Evolutionary conservation across 2,329 filamentous ascomycete genomes (phyloP).

Genomic region (Cercospora janseana): DNA sequence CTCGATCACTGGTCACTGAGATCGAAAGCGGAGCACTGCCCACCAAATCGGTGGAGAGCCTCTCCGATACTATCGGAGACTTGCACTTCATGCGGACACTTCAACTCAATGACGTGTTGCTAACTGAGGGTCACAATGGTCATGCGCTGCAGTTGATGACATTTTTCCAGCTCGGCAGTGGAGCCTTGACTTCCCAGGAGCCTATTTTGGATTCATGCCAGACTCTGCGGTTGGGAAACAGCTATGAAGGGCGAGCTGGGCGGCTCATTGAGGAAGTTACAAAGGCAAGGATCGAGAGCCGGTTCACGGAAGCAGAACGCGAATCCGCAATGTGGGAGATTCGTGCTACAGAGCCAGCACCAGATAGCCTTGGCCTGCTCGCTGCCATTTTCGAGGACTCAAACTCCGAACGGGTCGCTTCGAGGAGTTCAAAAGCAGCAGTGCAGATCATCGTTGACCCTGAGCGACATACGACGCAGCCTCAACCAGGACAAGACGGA

Average conservation of each 20-base stretch:
- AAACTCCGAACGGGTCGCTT: conserved; percentile 60
- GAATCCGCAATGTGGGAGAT: conserved; percentile 80
- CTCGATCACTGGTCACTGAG: conserved; percentile 76
- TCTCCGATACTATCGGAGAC: conserved; percentile 59
- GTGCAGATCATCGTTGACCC: conserved; percentile 71
- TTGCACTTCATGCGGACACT: conserved; percentile 60
- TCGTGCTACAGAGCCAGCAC: conserved; percentile 62
- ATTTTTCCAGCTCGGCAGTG: conserved; percentile 29
- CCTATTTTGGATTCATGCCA: conserved; percentile 30
- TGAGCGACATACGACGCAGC: conserved; percentile 34
- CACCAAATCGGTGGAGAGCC: conserved; percentile 51
- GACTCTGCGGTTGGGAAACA: conserved; percentile 66
- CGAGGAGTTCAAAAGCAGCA: conserved; percentile 65
- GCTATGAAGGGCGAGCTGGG: conserved; percentile 73
- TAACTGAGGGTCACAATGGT: conserved; percentile 31
- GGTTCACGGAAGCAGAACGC: conserved; percentile 79
- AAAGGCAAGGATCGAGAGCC: conserved; percentile 80
- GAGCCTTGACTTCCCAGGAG: conserved; percentile 24
- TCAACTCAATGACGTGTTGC: conserved; percentile 31
- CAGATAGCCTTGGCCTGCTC: conserved; percentile 55
- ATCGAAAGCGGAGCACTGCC: conserved; percentile 68
- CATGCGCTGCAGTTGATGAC: conserved; percentile 32
- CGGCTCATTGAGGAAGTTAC: conserved; percentile 81
- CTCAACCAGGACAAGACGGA: conserved; percentile 50
- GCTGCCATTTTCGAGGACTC: conserved; percentile 72